Evolutionary conservation across 768 basidiomycete genomes (phyloP).

Genomic region (Xerocomellus intermedius): DNA sequence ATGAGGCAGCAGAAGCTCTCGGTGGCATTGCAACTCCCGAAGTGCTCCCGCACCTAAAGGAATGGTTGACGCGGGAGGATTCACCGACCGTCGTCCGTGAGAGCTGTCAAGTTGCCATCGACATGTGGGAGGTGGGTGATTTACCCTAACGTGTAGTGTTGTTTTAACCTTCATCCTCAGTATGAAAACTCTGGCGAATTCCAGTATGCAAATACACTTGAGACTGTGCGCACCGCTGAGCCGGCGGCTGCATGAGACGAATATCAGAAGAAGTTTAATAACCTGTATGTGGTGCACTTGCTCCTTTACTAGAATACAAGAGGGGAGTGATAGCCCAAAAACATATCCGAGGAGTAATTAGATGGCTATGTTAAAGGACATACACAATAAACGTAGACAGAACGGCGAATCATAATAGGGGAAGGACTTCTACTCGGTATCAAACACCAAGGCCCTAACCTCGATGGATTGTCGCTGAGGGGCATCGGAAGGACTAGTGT

Average conservation of each 20-base stretch:
- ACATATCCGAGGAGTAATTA: neutral
- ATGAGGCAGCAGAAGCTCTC: constrained; percentile 97
- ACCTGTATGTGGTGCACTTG: neutral
- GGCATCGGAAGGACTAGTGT: constrained; percentile 32
- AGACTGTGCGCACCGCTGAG: constrained; percentile 13
- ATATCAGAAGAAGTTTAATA: neutral
- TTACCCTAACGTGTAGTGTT: neutral
- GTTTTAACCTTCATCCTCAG: constrained; percentile 35
- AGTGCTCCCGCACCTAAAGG: constrained; percentile 80
- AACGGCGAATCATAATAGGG: neutral
- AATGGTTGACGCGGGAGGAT: constrained; percentile 78
- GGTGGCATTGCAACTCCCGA: constrained; percentile 97
- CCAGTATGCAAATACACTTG: constrained; percentile 67
- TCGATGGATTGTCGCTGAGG: constrained; percentile 45
- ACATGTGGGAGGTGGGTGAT: constrained; percentile 87
- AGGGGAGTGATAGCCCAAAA: neutral
- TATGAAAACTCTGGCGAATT: constrained; percentile 81
- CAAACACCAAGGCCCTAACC: constrained; percentile 43
- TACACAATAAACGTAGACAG: neutral
- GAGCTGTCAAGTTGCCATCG: constrained; percentile 94
- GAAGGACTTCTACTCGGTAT: constrained; percentile 29
- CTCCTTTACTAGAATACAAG: neutral
- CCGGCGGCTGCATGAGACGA: constrained; percentile 13
- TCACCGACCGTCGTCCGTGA: constrained; percentile 89
- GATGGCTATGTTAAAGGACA: neutral